Evolutionary conservation across 2,329 filamentous ascomycete genomes (phyloP), one percentile per base, ranked within the genome.

Genomic region (Penicillium sumatraense): DNA sequence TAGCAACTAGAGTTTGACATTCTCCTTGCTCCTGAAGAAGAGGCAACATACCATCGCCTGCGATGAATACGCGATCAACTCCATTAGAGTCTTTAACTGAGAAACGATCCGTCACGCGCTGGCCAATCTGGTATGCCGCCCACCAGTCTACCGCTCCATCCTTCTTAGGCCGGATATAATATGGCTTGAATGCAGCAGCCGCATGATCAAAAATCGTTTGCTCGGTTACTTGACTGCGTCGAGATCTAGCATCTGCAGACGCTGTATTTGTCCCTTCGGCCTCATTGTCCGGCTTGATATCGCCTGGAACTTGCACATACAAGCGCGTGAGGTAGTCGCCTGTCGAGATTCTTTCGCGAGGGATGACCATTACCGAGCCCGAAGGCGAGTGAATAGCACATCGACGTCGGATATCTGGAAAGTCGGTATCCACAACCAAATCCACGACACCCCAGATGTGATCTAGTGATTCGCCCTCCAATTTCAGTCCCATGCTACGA

Each of bases 311-410:
- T 55, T 78, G 75, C 16, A 78, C 75, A 61, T 90, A 89, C 53
- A 91, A 85, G 62, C 90, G 88, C 16, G 89, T 81, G 18, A 89
- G 81, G 47, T 89, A 87, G 73, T 89, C 83, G 57, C 86, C 84
- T 52, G 84, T 75, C 23, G 74, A 75, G 51, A 83, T 81, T 1
- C 79, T 80, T 69, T 90, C 88, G 21, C 88, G 81, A 0, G 89
- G 89, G 54, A 93, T 92, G 4, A 92, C 86, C 85, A 93, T 89
- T 67, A 93, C 87, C 16, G 88, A 91, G 1, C 89, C 89, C 54
- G 87, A 80, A 42, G 85, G 80, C 3, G 88, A 91, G 69, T 91
- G 89, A 56, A 92, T 89, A 1, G 87, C 89, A 64, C 86, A 89
- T 78, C 89, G 88, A 81, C 89, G 88, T 80, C 90, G 88, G 65